Percentiles rank a stretch among this genome's conserved stretches.
These are phyloP conservation scores for Talaromyces funiculosus DNA, from an alignment of 2,329 filamentous ascomycete genomes.

Conservation along the genomic window DNA sequence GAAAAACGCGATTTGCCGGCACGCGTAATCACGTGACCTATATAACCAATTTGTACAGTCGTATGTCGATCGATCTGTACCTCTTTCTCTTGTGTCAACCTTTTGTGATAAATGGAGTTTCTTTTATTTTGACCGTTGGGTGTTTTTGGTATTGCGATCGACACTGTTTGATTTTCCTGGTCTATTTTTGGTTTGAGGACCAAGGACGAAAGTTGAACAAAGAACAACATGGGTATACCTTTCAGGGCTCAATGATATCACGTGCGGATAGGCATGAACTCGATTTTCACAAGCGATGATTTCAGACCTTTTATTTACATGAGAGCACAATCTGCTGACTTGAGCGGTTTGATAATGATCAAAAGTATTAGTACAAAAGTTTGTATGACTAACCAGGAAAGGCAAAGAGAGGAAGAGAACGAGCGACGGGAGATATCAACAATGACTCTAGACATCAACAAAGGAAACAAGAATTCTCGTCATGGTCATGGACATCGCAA, in stretches of 20 bases:
- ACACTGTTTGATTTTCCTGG: background rate
- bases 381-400: background rate
- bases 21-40: conserved; percentile 2
- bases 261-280: background rate
- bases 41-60: background rate
- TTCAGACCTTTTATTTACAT: background rate
- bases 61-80: background rate
- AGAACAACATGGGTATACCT: background rate
- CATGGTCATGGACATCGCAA: background rate
- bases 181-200: background rate
- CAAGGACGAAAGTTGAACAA: background rate
- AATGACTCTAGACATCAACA: background rate
- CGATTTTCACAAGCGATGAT: background rate
- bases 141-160: background rate
- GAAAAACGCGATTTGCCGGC: conserved; percentile 4
- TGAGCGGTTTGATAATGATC: background rate
- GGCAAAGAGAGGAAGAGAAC: background rate
- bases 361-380: background rate
- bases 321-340: background rate
- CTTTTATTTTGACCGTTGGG: background rate
- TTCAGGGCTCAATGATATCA: conserved; percentile 1
- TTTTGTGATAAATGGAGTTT: background rate
- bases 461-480: background rate
- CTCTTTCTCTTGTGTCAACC: background rate
- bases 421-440: background rate